phyloP scores from a whole-genome alignment of 768 basidiomycete genomes.

The Pulveroboletus sp. region DNA sequence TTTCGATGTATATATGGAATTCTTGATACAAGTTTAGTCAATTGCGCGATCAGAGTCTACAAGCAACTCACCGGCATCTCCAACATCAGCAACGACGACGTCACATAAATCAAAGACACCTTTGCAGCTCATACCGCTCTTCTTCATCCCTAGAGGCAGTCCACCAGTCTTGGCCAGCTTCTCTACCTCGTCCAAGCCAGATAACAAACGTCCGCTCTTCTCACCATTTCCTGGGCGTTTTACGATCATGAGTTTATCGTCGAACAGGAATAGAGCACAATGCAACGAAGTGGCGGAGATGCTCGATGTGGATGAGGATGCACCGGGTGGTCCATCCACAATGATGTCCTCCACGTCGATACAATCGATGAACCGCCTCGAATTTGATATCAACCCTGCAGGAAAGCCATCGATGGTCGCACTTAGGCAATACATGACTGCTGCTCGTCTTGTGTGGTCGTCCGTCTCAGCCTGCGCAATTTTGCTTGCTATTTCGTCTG shows the following conservation, averaged over 20 bases:
- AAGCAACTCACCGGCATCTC: conserved; percentile 68
- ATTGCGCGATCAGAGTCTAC: not conserved
- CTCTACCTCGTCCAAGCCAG: conserved; percentile 79
- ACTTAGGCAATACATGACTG: conserved; percentile 82
- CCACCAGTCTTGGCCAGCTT: conserved; percentile 64
- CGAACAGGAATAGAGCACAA: conserved; percentile 90
- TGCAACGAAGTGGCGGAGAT: conserved; percentile 54
- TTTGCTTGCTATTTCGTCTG: conserved; percentile 82
- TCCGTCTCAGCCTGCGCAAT: conserved; percentile 92
- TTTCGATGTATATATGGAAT: conserved; percentile 82
- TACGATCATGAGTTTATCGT: conserved; percentile 89
- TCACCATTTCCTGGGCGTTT: conserved; percentile 80
- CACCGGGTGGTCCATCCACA: conserved; percentile 41
- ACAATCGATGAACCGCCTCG: conserved; percentile 84
- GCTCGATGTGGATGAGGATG: conserved; percentile 44
- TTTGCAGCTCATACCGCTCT: conserved; percentile 78
- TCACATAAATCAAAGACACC: conserved; percentile 85
- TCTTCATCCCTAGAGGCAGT: conserved; percentile 64
- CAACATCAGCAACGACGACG: conserved; percentile 78
- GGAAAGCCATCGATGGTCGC: conserved; percentile 90
- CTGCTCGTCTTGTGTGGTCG: conserved; percentile 86
- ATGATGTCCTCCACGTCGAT: conserved; percentile 89
- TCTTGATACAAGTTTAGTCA: conserved; percentile 45
- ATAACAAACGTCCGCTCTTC: conserved; percentile 65
- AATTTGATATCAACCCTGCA: conserved; percentile 83